Base-by-base conservation (phyloP, 2,329 filamentous ascomycete species). In the Fusarium sp. region DNA sequence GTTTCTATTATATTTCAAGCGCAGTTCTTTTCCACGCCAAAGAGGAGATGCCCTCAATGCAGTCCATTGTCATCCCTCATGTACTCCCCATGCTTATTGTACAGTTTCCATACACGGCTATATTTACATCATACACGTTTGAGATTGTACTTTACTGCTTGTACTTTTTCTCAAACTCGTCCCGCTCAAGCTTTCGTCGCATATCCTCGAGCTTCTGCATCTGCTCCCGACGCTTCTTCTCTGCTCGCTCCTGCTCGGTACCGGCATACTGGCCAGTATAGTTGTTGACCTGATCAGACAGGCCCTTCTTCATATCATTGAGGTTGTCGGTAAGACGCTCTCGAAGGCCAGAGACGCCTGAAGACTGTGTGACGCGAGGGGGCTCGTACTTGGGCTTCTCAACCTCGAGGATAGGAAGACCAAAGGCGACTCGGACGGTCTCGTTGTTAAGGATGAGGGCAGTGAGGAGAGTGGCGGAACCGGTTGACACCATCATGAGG, bases 401-500 rank as follows among this genome's bases (percentile, higher is more conserved):
- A 32, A 79, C 71, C 14, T 76, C 69, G 14, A 83, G 80, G 15
- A 81, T 78, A 4, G 85, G 83, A 6, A 88, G 81, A 38, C 79
- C 80, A 33, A 83, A 72, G 66, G 78, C 70, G 38, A 80, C 80
- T 65, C 87, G 86, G 70, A 88, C 71, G 14, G 76, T 33, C 65
- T 78, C 64, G 47, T 82, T 82, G 78, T 81, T 84, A 56, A 86
- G 79, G 32, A 85, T 76, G 43, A 82, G 64, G 40, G 80, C 73
- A 40, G 84, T 83, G 76, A 86, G 76, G 58, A 82, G 76, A 30
- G 80, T 79, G 27, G 84, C 79, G 33, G 83, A 76, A 70, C 82
- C 76, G 69, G 87, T 77, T 73, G 87, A 83, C 10, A 82, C 76
- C 73, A 82, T 80, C 85, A 88, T 88, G 79, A 85, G 84, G 72